phyloP scores from a whole-genome alignment of 2,329 filamentous ascomycete species.

The Apiospora koreana region DNA sequence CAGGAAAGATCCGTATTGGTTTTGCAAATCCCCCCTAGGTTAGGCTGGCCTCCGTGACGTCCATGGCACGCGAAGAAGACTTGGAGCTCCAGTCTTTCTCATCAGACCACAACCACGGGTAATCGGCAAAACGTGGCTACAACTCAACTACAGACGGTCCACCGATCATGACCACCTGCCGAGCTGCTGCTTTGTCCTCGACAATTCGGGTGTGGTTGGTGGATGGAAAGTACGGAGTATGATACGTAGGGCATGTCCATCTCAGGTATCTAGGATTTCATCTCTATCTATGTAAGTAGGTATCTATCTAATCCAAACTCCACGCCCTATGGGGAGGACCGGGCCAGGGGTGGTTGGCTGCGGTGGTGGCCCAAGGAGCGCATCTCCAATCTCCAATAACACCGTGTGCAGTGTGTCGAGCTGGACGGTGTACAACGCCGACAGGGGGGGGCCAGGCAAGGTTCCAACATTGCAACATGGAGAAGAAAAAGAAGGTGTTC shows the following conservation, averaged over 20 bases:
- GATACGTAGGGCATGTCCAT: not conserved
- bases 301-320: not conserved
- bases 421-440: not conserved
- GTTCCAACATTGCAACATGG: not conserved
- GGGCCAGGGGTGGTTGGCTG: not conserved
- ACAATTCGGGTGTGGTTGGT: no score
- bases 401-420: not conserved
- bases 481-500: constrained; percentile 8
- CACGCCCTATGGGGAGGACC: not conserved
- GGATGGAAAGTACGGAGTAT: no score
- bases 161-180: not conserved
- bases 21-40: not conserved
- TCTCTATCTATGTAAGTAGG: not conserved
- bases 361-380: not conserved
- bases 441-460: not conserved
- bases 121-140: not conserved
- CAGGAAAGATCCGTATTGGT: not conserved
- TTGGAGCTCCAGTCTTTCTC: constrained; percentile 4
- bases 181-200: no score
- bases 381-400: not conserved
- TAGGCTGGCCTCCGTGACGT: not conserved
- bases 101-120: constrained; percentile 1
- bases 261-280: not conserved
- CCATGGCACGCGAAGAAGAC: constrained; percentile 6
- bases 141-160: not conserved